Base-by-base conservation (phyloP, 2,329 filamentous ascomycete genomes). In the Colletotrichum paranaense region DNA sequence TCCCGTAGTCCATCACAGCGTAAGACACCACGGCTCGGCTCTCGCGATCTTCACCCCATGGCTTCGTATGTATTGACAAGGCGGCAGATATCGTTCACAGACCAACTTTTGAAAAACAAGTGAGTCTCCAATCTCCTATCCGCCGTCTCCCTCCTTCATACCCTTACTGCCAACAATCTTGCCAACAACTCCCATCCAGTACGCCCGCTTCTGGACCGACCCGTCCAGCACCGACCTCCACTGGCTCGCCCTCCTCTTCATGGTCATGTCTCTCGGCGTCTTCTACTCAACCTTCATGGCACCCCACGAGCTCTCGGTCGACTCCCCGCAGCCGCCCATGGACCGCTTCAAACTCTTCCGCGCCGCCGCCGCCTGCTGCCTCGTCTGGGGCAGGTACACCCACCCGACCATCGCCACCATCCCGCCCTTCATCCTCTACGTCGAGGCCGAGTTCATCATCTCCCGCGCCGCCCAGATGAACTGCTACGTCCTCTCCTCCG, bases 401-500 rank as follows among this genome's bases (percentile, higher is more conserved):
- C 85, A 85, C 53, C 88, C 89, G 1, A 86, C 83, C 19, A 79
- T 82, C 14, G 81, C 81, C 59, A 90, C 87, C 1, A 80, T 90
- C 32, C 86, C 87, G 60, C 85, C 88, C 2, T 84, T 90, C 58
- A 74, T 89, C 14, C 79, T 90, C 30, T 89, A 88, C 71, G 80
- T 86, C 22, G 89, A 91, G 78, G 83, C 84, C 0, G 85, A 89
- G 74, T 91, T 90, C 75, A 75, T 90, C 19, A 80, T 87, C 59
- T 88, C 85, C 78, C 84, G 85, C 26, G 82, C 84, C 12, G 85
- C 85, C 42, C 88, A 89, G 78, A 87, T 88, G 78, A 86, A 86
- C 75, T 88, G 86, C 77, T 91, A 89, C 77, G 78, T 91, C 35
- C 79, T 91, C 11, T 84, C 84, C 1, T 85, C 86, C 4, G 84